Base-by-base conservation (phyloP, 192 early-diverging fungal genomes). In the Pecoramyces ruminantium region DNA sequence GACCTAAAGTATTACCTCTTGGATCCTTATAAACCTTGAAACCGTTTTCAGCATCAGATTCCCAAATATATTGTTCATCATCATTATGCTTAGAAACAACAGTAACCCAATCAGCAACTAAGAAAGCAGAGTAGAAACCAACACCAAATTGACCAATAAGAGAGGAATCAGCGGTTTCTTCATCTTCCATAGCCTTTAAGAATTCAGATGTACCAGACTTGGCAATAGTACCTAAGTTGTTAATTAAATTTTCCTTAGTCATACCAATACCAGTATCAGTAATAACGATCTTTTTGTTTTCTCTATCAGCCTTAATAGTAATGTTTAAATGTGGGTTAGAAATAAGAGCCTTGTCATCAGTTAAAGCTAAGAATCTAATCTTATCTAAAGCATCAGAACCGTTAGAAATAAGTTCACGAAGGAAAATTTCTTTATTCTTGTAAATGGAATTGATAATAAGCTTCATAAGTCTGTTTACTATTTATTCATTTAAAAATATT, bases 101-200 rank as follows among this genome's bases (percentile, higher is more conserved):
- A 84, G 93, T 88, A 30, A 99, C 98, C 88, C 93, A 92, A 88
- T 99, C 98, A 83, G 86, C 84, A 85, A 98, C 96, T 82, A 99
- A 91, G 93, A 97, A 99, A 80, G 97, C 97, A 82, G 97, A 97
- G 94, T 98, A 99, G 96, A 99, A 98, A 91, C 98, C 98, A 80
- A 99, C 98, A 95, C 98, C 98, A 86, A 99, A 99, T 88, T 98
- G 97, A 86, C 97, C 98, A 88, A 99, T 98, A 95, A 99, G 97
- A 87, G 96, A 97, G 81, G 97, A 97, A 89, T 97, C 96, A 83
- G 96, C 97, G n/a, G n/a, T n/a, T n/a, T n/a, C n/a, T n/a, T n/a
- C n/a, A n/a, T n/a, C n/a, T n/a, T n/a, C n/a, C n/a, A n/a, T n/a
- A n/a, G n/a, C 89, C 81, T 93, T 87, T 81, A 96, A 82, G 83